phyloP scores from a whole-genome alignment of 179 eudicot genomes.

The Beta corolliflora region DNA sequence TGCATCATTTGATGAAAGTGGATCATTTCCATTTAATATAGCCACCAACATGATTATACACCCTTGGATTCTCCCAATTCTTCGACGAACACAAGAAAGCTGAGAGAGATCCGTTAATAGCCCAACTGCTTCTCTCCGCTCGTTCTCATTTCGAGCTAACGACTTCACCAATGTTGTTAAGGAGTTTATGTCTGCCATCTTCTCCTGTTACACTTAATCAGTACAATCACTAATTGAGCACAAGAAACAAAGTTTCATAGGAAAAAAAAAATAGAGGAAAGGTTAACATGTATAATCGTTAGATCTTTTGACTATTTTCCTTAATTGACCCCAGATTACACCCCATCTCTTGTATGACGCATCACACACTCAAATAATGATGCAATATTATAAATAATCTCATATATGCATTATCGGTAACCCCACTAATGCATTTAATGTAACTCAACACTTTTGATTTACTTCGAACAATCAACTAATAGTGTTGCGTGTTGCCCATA shows the following conservation, averaged over 20 bases:
- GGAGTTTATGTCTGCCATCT: conserved; percentile 58
- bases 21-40: conserved; percentile 68
- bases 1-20: conserved; percentile 65
- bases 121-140: conserved; percentile 78
- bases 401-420: too few relatives aligned
- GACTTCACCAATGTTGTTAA: conserved; percentile 68
- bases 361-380: too few relatives aligned
- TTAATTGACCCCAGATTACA: too few relatives aligned
- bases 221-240: not conserved
- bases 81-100: conserved; percentile 52
- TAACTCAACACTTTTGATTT: too few relatives aligned
- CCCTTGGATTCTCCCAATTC: conserved; percentile 82
- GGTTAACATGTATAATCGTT: not conserved
- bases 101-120: conserved; percentile 58
- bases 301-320: too few relatives aligned
- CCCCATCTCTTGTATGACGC: too few relatives aligned
- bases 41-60: conserved; percentile 84
- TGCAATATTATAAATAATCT: too few relatives aligned
- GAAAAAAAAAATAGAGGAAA: not conserved
- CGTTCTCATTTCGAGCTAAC: conserved; percentile 62
- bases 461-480: too few relatives aligned
- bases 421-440: too few relatives aligned
- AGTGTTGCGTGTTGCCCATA: too few relatives aligned
- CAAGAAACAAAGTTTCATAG: not conserved
- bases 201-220: conserved; percentile 54